Conservation (phyloP, 2,329 filamentous ascomycete species). For the Paecilomyces sp. region DNA sequence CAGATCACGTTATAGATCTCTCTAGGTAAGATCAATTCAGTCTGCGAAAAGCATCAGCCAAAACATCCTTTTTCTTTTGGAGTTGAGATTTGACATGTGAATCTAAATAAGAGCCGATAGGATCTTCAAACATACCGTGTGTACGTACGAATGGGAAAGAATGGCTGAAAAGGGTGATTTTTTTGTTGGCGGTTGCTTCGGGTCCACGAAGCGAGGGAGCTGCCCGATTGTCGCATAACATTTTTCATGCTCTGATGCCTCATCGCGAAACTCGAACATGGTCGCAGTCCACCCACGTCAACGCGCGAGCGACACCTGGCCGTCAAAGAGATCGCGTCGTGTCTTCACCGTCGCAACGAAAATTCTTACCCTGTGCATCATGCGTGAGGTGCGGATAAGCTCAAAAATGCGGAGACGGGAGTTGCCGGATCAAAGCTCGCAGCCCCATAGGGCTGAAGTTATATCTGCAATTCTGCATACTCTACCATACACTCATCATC, state of each 20-base stretch:
- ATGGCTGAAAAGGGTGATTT: slow-evolving; percentile 71
- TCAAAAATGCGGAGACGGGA: neutral
- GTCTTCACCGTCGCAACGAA: neutral
- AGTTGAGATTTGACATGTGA: neutral
- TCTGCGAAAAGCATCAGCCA: slow-evolving; percentile 38
- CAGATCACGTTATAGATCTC: slow-evolving; percentile 51
- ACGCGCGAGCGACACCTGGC: neutral
- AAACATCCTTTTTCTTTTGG: neutral
- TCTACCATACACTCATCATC: neutral
- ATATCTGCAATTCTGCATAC: neutral
- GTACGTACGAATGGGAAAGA: slow-evolving; percentile 57
- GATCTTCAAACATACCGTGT: slow-evolving; percentile 47
- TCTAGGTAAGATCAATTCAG: slow-evolving; percentile 64
- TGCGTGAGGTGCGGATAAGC: neutral
- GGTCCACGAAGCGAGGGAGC: slow-evolving; percentile 62
- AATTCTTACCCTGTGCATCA: neutral
- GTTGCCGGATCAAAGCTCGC: neutral
- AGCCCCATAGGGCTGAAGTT: neutral
- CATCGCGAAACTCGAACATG: slow-evolving; percentile 40
- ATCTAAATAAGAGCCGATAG: neutral
- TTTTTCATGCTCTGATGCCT: slow-evolving; percentile 44
- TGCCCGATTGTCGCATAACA: slow-evolving; percentile 66
- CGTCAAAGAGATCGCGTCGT: neutral
- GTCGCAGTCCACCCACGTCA: neutral
- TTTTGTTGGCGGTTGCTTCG: slow-evolving; percentile 61